phyloP scores from a whole-genome alignment of 2,329 filamentous ascomycete genomes.

The Diaporthe batatas region DNA sequence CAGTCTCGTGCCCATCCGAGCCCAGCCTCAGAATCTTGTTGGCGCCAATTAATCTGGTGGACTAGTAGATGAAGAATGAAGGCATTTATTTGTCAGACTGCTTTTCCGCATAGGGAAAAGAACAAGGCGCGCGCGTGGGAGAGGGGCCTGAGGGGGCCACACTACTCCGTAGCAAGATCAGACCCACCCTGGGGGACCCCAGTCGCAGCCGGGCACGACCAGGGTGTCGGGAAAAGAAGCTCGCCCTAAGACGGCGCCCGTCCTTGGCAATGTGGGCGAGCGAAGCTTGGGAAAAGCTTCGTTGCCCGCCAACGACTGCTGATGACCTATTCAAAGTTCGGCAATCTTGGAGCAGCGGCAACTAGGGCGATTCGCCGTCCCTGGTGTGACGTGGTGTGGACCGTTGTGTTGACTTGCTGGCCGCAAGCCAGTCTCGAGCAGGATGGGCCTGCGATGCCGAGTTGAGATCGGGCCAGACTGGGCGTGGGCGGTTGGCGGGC shows the following conservation, averaged over 20 bases:
- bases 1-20: not conserved
- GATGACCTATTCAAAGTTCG: not conserved
- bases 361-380: not conserved
- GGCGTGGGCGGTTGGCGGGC: too few species aligned
- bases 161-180: not conserved
- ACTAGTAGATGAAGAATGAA: slow-evolving; percentile 5
- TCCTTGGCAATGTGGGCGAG: slow-evolving; percentile 36
- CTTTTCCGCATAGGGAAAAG: not conserved
- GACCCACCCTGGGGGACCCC: slow-evolving; percentile 19
- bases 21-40: not conserved
- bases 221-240: slow-evolving; percentile 35
- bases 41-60: not conserved
- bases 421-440: not conserved
- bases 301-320: not conserved
- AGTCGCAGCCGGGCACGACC: slow-evolving; percentile 18
- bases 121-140: slow-evolving; percentile 3
- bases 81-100: not conserved
- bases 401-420: not conserved
- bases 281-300: slow-evolving; percentile 20
- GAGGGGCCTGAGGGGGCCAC: not conserved
- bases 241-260: slow-evolving; percentile 30
- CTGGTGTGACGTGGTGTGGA: slow-evolving; percentile 17
- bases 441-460: slow-evolving; percentile 1
- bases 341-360: slow-evolving; percentile 27
- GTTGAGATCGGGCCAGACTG: slow-evolving; percentile 12